These are phyloP conservation scores for Lodderomyces beijingensis DNA, from an alignment of 1,139 yeast genomes.

Conservation along the genomic window DNA sequence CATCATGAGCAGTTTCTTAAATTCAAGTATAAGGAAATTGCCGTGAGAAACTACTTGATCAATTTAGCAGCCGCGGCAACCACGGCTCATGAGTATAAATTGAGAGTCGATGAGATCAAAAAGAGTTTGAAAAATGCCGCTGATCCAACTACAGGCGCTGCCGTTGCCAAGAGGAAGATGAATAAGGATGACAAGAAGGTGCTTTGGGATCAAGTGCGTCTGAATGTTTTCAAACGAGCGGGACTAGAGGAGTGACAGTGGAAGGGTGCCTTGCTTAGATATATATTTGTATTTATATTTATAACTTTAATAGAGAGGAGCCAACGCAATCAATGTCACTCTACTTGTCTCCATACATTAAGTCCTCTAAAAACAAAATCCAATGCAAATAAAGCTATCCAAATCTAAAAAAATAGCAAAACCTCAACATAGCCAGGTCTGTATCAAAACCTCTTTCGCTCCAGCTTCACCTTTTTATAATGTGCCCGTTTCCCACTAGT, in stretches of 20 bases:
- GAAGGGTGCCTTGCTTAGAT: too few species aligned
- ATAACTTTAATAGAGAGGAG: too few species aligned
- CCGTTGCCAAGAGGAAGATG: conserved; percentile 25
- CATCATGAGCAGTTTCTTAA: conserved; percentile 19
- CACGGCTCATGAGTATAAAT: conserved; percentile 48
- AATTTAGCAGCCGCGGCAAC: conserved; percentile 55
- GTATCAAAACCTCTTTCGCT: conserved; percentile 53
- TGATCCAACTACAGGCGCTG: conserved; percentile 7
- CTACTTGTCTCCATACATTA: too few species aligned
- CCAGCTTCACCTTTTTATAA: conserved; percentile 61
- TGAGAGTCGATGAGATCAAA: conserved; percentile 33
- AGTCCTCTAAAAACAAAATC: too few species aligned
- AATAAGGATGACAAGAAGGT: conserved; percentile 40
- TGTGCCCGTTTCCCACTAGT: conserved; percentile 73
- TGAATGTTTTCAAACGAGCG: conserved; percentile 46
- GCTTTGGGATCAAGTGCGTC: conserved; percentile 49
- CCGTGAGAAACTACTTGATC: conserved; percentile 46
- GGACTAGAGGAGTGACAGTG: conserved; percentile 30
- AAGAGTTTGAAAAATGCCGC: conserved; percentile 15
- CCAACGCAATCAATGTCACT: too few species aligned
- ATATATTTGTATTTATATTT: too few species aligned
- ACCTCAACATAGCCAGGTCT: too few species aligned
- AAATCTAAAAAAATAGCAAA: too few species aligned
- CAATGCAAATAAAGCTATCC: too few species aligned
- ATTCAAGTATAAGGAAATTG: conserved; percentile 42